Evolutionary conservation across 441 rosid species (phyloP), one percentile per base, ranked within the genome.

Genomic region (Iberis amara): DNA sequence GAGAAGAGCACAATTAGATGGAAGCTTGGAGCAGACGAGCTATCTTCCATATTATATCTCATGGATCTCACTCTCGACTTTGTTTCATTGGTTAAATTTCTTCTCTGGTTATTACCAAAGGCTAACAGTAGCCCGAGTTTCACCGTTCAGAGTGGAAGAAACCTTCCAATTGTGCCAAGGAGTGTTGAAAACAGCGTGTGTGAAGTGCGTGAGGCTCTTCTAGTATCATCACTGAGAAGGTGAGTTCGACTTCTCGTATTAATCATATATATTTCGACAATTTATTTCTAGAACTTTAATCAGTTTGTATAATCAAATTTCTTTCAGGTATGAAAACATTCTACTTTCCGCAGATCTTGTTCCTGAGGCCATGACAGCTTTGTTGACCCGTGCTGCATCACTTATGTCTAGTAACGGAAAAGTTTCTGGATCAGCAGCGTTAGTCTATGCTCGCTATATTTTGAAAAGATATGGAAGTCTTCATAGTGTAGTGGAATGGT

Each of bases 11-110:
- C 82, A 38, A 9, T 55, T 30, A 68, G 75, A 61, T 90, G 99
- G 99, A 94, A 82, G 78, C 86, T 94, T 58, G 87, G 95, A 57
- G 98, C 82, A 75, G 98, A 88, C 61, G 97, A 88, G 74, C 74
- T 94, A 52, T 83, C 92, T 53, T 55, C 77, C 28, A 64, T 94
- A 59, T 65, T 90, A 67, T 81, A 77, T 76, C 68, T 90, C 61
- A 61, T 94, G 81, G 99, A 94, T 79, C 64, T 78, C 46, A 84
- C 89, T 68, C 62, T 71, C 50, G 99, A 90, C 69, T 74, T 79
- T 62, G 86, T 79, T 69, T 82, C 85, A 45, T 87, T 85, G 12
- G 76, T 74, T 66, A 90, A 81, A 63, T 84, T 94, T 62, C 75
- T 90, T 60, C 76, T 90, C 12, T 90, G 99, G 99, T 62, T 94